A percentile compares a stretch with the other conserved stretches of the same genome.
Evolutionary conservation across 768 basidiomycete species (phyloP).

Genomic region (Xerocomellus intermedius): DNA sequence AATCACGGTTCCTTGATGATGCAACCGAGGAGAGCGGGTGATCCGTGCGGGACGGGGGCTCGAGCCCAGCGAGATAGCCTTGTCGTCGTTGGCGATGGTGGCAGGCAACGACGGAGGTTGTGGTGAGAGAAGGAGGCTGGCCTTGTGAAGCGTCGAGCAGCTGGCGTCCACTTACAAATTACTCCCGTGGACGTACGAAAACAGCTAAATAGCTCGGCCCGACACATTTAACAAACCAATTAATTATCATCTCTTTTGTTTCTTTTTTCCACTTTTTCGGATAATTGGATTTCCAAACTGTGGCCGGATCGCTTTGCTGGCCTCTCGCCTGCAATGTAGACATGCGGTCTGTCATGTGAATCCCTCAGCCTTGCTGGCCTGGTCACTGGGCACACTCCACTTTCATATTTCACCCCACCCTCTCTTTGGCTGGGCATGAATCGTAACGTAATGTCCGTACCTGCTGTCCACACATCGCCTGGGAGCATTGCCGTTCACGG

Average conservation of each 20-base stretch:
- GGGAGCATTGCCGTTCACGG: too few relatives aligned
- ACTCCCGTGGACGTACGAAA: conserved; percentile 10
- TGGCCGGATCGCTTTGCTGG: not conserved
- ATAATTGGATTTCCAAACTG: conserved; percentile 6
- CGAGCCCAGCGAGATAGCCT: not conserved
- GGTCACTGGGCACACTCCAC: not conserved
- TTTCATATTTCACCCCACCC: conserved; percentile 16
- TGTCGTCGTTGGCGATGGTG: conserved; percentile 14
- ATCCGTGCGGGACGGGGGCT: conserved; percentile 15
- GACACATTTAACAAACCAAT: not conserved
- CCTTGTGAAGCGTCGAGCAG: conserved; percentile 20
- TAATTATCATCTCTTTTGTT: not conserved
- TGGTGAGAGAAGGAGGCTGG: conserved; percentile 21
- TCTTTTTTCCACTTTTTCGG: not conserved
- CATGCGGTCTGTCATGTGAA: conserved; percentile 18
- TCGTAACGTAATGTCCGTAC: not conserved
- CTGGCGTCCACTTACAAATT: conserved; percentile 21
- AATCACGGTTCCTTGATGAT: conserved; percentile 30
- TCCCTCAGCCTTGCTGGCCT: not conserved
- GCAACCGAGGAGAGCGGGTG: conserved; percentile 23
- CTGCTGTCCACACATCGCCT: not conserved
- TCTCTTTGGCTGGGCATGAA: not conserved
- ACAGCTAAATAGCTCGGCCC: conserved; percentile 18
- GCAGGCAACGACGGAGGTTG: conserved; percentile 5
- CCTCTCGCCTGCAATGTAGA: not conserved